phyloP scores from a whole-genome alignment of 306 rosid genomes.

The Oemleria cerasiformis region DNA sequence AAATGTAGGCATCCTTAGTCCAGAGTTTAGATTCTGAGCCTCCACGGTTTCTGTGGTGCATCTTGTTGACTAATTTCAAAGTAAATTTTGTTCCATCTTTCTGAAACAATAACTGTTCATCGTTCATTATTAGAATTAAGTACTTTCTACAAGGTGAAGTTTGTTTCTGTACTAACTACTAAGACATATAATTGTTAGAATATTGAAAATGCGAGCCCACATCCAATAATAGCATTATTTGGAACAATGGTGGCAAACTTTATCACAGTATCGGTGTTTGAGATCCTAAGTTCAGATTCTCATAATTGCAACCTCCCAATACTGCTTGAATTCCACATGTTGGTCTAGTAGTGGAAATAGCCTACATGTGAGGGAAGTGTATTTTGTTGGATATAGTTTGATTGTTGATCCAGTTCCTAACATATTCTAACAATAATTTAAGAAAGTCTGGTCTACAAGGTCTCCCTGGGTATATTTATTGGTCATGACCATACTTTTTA shows the following conservation, averaged over 20 bases:
- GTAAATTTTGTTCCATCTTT: not conserved
- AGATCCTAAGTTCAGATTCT: not conserved
- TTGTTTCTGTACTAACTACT: not conserved
- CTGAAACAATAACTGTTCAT: not conserved
- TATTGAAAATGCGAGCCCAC: too few relatives aligned
- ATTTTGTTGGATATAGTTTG: not conserved
- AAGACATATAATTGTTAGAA: not conserved
- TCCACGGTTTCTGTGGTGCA: not conserved
- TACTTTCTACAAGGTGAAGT: not conserved
- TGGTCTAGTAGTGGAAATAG: not conserved
- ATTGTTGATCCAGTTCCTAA: not conserved
- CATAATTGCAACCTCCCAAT: not conserved
- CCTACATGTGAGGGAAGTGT: not conserved
- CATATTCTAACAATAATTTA: not conserved
- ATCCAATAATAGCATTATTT: too few relatives aligned
- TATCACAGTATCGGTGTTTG: not conserved
- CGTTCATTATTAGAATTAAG: not conserved
- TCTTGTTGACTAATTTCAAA: not conserved
- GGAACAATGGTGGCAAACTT: not conserved
- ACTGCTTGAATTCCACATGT: not conserved
- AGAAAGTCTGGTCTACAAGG: not conserved
- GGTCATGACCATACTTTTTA: too few relatives aligned
- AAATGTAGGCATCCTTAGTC: not conserved
- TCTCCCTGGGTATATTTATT: too few relatives aligned
- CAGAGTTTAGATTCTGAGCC: not conserved